phyloP scores from a whole-genome alignment of 805 yeast species.

The Candida methanosorbosa region DNA sequence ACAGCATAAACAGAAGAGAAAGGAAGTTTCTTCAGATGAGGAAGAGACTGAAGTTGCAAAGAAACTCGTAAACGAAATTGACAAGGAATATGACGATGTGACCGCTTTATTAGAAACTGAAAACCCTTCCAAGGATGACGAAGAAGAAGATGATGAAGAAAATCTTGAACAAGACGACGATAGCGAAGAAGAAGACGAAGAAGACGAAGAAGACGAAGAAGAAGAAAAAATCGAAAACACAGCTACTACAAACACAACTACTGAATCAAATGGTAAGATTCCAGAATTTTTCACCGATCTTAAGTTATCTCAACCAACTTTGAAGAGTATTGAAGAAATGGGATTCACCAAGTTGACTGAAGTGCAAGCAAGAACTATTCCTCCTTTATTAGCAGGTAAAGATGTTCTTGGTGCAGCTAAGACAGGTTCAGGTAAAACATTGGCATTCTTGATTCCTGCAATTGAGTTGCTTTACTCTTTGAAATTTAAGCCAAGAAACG shows the following conservation, averaged over 20 bases:
- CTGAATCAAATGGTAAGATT: slow-evolving; percentile 2
- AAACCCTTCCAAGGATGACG: slow-evolving; percentile 15
- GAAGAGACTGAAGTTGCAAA: not conserved
- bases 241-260: slow-evolving; percentile 9
- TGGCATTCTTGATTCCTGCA: slow-evolving; percentile 94
- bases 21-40: not conserved
- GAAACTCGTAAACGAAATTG: slow-evolving; percentile 40
- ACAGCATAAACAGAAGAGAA: not conserved
- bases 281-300: slow-evolving; percentile 36
- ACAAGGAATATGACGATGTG: slow-evolving; percentile 50
- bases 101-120: slow-evolving; percentile 33
- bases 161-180: slow-evolving; percentile 20
- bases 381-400: slow-evolving; percentile 91
- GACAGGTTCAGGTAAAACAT: slow-evolving; percentile 97
- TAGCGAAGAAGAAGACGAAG: slow-evolving; percentile 10
- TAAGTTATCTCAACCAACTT: slow-evolving; percentile 72
- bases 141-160: slow-evolving; percentile 17
- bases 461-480: slow-evolving; percentile 84
- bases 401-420: slow-evolving; percentile 99
- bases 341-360: slow-evolving; percentile 89
- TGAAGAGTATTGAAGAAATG: slow-evolving; percentile 76
- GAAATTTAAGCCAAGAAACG: slow-evolving; percentile 95
- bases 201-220: slow-evolving; percentile 19
- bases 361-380: slow-evolving; percentile 93
- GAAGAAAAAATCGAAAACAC: slow-evolving; percentile 25